Conservation (phyloP, 305 asterid species). For the Caryopteris hybrid region DNA sequence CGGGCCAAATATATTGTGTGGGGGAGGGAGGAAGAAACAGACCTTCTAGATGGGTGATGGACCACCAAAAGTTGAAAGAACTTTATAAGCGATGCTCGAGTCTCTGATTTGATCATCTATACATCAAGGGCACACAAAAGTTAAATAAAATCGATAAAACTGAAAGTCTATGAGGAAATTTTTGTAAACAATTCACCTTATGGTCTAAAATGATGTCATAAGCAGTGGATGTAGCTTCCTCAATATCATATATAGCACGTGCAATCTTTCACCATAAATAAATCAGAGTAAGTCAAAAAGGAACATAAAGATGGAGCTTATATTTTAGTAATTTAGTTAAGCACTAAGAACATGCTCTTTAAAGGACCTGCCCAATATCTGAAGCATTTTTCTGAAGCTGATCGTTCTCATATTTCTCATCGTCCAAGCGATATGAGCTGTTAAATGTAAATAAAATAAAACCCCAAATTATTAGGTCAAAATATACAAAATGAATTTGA, state of each 20-base stretch:
- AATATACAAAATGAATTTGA: background rate
- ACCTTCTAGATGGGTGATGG: constrained; percentile 93
- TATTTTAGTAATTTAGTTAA: background rate
- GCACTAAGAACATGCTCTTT: constrained; percentile 18
- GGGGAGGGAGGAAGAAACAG: constrained; percentile 5
- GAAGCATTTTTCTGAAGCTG: constrained; percentile 53
- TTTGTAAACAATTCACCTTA: constrained; percentile 44
- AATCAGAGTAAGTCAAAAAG: constrained; percentile 25
- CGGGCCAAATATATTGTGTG: background rate
- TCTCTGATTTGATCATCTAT: constrained; percentile 76
- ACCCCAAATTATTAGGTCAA: background rate
- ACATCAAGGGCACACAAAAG: constrained; percentile 15
- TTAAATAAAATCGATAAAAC: constrained; percentile 5
- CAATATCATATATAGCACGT: constrained; percentile 76
- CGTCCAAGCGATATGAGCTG: constrained; percentile 69
- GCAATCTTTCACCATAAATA: constrained; percentile 53
- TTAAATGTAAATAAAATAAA: constrained; percentile 2
- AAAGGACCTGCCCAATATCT: constrained; percentile 64
- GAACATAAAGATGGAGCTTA: constrained; percentile 6
- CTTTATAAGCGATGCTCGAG: constrained; percentile 50
- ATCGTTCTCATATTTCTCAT: constrained; percentile 64
- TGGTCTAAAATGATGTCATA: constrained; percentile 58
- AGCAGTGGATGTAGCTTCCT: constrained; percentile 79
- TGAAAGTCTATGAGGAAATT: background rate
- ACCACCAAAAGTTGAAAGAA: constrained; percentile 82